A percentile compares a stretch with the other conserved stretches of the same genome.
Evolutionary conservation across 148 eudicot species (phyloP).

Genomic region (Dysphania ambrosioides): DNA sequence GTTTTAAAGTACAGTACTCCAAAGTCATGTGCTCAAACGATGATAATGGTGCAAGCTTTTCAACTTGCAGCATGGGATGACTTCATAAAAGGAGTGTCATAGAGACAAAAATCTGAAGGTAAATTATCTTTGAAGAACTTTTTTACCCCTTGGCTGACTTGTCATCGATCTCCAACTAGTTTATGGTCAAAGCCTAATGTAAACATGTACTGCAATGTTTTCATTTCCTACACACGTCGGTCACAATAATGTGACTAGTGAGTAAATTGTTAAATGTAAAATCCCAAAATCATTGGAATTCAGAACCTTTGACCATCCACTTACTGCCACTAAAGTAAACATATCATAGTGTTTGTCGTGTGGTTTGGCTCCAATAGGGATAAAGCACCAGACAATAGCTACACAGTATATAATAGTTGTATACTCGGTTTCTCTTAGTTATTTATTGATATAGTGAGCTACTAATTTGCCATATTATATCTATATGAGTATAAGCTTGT

Average conservation of each 20-base stretch:
- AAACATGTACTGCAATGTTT: too few relatives aligned
- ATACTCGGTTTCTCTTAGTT: too few relatives aligned
- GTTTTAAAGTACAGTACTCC: too few relatives aligned
- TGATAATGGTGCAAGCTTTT: background rate
- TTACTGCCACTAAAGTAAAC: background rate
- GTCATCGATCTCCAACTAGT: background rate
- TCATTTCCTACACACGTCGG: too few relatives aligned
- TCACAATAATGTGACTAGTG: too few relatives aligned
- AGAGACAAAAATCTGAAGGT: background rate
- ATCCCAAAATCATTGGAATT: constrained; percentile 11
- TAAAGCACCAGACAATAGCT: background rate
- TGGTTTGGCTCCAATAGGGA: background rate
- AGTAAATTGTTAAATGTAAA: too few relatives aligned
- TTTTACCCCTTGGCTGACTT: background rate
- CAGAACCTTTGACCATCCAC: constrained; percentile 6
- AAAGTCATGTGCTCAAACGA: background rate
- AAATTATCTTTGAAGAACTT: background rate
- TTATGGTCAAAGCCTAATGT: background rate
- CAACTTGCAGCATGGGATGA: background rate
- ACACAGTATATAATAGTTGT: too few relatives aligned
- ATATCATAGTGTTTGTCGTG: constrained; percentile 3
- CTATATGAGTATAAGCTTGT: too few relatives aligned
- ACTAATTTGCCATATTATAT: too few relatives aligned
- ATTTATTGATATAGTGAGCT: background rate
- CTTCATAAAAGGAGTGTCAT: background rate